These are phyloP conservation scores for Asterella californica DNA, from an alignment of 225 moss, liverwort and hornwort species.

Conservation along the genomic window DNA sequence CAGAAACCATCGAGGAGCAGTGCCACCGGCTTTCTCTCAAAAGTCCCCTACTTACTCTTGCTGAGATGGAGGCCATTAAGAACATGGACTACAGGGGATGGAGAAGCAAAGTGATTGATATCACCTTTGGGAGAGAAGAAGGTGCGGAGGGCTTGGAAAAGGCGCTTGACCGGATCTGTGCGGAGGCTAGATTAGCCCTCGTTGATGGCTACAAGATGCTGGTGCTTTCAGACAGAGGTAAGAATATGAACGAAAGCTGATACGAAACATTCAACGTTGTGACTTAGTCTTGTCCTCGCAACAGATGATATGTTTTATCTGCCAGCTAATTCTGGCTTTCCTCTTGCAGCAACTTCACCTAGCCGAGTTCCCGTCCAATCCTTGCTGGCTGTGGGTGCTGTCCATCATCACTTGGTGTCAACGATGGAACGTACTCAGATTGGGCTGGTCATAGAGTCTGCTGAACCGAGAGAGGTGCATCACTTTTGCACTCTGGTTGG, in stretches of 20 bases:
- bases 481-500: slow-evolving; percentile 83
- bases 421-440: slow-evolving; percentile 67
- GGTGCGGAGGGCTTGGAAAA: slow-evolving; percentile 63
- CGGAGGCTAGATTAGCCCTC: slow-evolving; percentile 61
- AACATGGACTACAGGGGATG: slow-evolving; percentile 60
- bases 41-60: slow-evolving; percentile 56
- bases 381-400: slow-evolving; percentile 67
- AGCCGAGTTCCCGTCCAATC: slow-evolving; percentile 65
- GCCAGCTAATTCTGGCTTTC: neutral
- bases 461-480: slow-evolving; percentile 81
- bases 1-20: slow-evolving; percentile 64
- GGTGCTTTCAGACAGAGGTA: slow-evolving; percentile 79
- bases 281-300: neutral
- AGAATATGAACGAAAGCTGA: neutral
- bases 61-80: slow-evolving; percentile 83
- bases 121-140: slow-evolving; percentile 60
- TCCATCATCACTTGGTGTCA: slow-evolving; percentile 70
- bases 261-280: neutral
- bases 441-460: slow-evolving; percentile 70
- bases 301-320: neutral
- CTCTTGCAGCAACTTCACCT: slow-evolving; percentile 53
- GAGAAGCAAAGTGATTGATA: slow-evolving; percentile 66
- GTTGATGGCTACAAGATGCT: slow-evolving; percentile 62
- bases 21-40: slow-evolving; percentile 73
- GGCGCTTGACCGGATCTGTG: slow-evolving; percentile 75